These are phyloP conservation scores for Phytophthora aleatoria DNA, from an alignment of 352 stramenopile species.

Conservation along the genomic window DNA sequence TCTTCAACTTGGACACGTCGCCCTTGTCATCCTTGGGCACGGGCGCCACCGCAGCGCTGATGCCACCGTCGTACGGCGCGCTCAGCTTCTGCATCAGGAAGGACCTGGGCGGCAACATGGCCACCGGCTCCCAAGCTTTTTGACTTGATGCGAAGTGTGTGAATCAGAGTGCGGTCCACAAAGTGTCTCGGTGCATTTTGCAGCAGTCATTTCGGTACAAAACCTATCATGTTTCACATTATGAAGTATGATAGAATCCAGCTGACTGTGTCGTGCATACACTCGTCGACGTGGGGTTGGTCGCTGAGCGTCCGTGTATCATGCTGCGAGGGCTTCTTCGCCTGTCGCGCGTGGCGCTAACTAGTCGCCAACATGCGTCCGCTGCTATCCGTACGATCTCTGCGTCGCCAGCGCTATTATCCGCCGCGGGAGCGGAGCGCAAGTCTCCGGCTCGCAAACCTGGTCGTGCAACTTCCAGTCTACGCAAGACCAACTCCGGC, in stretches of 20 bases:
- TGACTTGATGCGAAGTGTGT: not conserved
- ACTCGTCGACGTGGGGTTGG: not conserved
- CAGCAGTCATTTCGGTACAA: not conserved
- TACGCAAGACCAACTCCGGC: constrained; percentile 15
- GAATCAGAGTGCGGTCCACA: constrained; percentile 13
- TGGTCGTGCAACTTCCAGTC: constrained; percentile 2
- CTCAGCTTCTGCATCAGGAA: constrained; percentile 75
- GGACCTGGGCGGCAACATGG: constrained; percentile 68
- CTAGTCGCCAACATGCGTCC: not conserved
- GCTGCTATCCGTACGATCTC: constrained; percentile 22
- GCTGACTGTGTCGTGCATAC: not conserved
- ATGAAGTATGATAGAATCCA: constrained; percentile 2
- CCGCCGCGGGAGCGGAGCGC: not conserved
- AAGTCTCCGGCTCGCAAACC: constrained; percentile 7
- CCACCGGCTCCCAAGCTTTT: constrained; percentile 1
- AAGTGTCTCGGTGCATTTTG: not conserved
- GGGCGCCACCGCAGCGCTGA: constrained; percentile 10
- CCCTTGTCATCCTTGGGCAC: not conserved
- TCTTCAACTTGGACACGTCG: constrained; percentile 3
- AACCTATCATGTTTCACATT: constrained; percentile 5
- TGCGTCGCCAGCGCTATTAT: constrained; percentile 5
- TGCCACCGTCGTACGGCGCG: constrained; percentile 36
- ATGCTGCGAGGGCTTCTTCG: constrained; percentile 34
- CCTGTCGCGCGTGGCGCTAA: constrained; percentile 17
- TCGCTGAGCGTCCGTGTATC: constrained; percentile 1